Evolutionary conservation across 2,329 filamentous ascomycete species (phyloP), one percentile per base, ranked within the genome.

Genomic region (Nannizziopsis arthrosporioides): DNA sequence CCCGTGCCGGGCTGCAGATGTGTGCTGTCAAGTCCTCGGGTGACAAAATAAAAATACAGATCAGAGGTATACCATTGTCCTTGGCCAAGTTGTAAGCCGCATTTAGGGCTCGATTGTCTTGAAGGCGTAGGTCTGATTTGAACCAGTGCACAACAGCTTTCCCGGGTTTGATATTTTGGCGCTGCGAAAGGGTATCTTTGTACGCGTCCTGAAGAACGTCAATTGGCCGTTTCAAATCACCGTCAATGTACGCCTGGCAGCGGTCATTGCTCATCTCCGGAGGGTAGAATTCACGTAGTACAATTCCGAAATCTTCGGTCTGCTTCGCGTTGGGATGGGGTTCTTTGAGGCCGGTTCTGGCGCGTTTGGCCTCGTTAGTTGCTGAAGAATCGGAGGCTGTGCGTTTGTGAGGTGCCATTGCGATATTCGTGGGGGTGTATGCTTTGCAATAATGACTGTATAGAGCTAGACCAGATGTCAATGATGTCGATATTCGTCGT

Each of bases 11-110:
- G 8, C 83, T 76, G 1, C 78, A 82, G 19, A 85, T 62, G 64
- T 94, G 89, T 1, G 88, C 89, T 54, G 87, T 80, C 58, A 84
- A 84, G 64, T 94, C 88, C 63, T 94, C 77, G 0, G 86, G 87
- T 46, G 84, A 90, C 45, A 92, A 65, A 22, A 94, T 74, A 62
- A 88, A 94, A 41, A 94, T 64, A 48, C 78, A 78, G 34, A 94
- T 76, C 34, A 94, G 67, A 1, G 86, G 82, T 0, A 89, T 73
- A 0, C 76, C 75, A n/a, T 77, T 73, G 34, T 78, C 73, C 50
- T 78, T 80, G 1, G 87, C 85, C 42, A 74, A 73, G 49, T 79
- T 68, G 48, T 76, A 80, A 0, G 88, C 88, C 52, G 80, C 65
- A 31, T 76, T 73, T 18, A 94, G 64, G 0, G 77, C 77, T 7